Evolutionary conservation across 2,329 filamentous ascomycete species (phyloP).

Genomic region (Metarhizium guizhouense): DNA sequence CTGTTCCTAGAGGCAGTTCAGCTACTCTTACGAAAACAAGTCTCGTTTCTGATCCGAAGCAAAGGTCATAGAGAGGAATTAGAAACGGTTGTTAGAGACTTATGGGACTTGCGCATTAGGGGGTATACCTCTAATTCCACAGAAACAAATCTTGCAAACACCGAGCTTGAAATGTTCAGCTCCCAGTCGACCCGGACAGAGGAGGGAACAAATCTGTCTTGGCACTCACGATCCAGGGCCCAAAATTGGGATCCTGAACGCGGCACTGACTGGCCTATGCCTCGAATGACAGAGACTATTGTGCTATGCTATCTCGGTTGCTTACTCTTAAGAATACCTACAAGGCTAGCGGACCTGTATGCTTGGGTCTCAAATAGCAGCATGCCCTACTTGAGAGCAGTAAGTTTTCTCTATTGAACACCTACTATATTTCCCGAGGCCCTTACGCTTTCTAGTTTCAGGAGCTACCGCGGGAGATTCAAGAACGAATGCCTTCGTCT

Average conservation of each 20-base stretch:
- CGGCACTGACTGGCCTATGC: constrained; percentile 44
- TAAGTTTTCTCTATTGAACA: constrained; percentile 25
- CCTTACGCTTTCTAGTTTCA: constrained; percentile 32
- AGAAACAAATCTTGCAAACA: constrained; percentile 16
- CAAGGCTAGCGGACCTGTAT: constrained; percentile 64
- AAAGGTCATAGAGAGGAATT: constrained; percentile 63
- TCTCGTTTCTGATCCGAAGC: constrained; percentile 59
- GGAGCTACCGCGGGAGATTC: constrained; percentile 55
- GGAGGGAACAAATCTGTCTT: constrained; percentile 15
- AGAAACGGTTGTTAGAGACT: constrained; percentile 69
- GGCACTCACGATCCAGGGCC: constrained; percentile 21
- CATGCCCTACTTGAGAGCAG: constrained; percentile 63
- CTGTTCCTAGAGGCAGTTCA: constrained; percentile 81
- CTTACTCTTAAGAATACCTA: constrained; percentile 64
- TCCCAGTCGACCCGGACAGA: constrained; percentile 21
- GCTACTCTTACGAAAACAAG: constrained; percentile 73
- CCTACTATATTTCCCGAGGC: neutral
- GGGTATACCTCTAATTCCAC: constrained; percentile 29
- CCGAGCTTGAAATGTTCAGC: constrained; percentile 27
- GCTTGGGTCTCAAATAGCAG: constrained; percentile 59
- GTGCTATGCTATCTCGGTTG: constrained; percentile 73
- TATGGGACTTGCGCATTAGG: constrained; percentile 68
- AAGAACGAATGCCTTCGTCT: constrained; percentile 50
- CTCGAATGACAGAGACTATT: constrained; percentile 65
- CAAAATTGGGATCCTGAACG: constrained; percentile 36